Evolutionary conservation across 345 rosid species (phyloP).

Genomic region (Eucalyptus caleyi): DNA sequence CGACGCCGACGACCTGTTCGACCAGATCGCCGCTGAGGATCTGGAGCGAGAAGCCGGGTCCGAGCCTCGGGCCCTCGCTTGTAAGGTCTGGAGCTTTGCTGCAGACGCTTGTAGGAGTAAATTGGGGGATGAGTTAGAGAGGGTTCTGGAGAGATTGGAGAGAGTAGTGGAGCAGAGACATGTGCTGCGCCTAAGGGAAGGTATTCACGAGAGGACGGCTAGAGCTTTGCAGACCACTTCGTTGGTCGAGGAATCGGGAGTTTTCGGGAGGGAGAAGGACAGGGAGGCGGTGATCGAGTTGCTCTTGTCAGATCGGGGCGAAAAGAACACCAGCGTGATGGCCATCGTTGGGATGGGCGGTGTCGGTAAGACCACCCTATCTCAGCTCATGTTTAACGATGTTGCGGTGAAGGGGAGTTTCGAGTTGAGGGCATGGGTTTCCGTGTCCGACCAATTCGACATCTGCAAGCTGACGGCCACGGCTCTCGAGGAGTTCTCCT

Average conservation of each 20-base stretch:
- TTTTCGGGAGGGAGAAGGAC: background rate
- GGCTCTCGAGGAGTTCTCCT: background rate
- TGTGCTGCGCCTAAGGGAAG: background rate
- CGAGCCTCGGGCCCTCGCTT: background rate
- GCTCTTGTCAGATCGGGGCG: background rate
- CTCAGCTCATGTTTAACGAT: conserved; percentile 5
- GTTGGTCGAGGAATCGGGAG: background rate
- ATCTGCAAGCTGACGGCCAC: background rate
- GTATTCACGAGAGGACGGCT: background rate
- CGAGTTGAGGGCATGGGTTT: background rate
- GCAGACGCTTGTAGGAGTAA: background rate
- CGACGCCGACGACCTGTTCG: conserved; percentile 8
- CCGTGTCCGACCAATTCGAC: conserved; percentile 3
- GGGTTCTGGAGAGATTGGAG: background rate
- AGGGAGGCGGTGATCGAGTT: background rate
- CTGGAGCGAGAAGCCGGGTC: background rate
- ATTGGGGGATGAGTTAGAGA: background rate
- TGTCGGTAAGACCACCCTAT: conserved; percentile 5
- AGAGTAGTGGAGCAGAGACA: background rate
- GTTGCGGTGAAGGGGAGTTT: background rate
- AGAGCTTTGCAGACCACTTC: background rate
- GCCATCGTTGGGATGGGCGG: conserved; percentile 10
- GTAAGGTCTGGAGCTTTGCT: background rate
- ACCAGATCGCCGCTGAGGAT: background rate
- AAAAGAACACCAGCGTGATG: background rate